Evolutionary conservation across 2,329 filamentous ascomycete genomes (phyloP).

Genomic region (Alternaria burnsii): DNA sequence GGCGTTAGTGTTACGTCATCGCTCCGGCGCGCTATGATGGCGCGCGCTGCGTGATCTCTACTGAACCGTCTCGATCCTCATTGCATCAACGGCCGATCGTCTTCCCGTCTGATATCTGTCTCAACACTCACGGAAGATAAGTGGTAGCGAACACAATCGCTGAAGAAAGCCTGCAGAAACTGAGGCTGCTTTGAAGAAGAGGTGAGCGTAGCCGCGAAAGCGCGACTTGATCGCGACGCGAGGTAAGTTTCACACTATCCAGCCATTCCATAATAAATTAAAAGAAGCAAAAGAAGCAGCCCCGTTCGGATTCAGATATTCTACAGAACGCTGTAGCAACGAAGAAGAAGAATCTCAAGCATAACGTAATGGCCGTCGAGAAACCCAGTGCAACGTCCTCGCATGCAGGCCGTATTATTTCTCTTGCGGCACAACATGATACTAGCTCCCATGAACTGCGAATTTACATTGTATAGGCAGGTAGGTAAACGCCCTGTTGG

Average conservation of each 20-base stretch:
- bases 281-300: too few relatives aligned
- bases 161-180: neutral
- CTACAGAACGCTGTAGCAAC: neutral
- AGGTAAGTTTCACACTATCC: neutral
- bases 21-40: neutral
- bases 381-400: too few relatives aligned
- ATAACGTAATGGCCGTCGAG: neutral
- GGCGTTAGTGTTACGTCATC: slow-evolving; percentile 9
- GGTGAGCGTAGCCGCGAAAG: neutral
- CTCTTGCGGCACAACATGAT: neutral
- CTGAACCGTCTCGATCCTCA: neutral
- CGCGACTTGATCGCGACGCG: neutral
- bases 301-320: neutral
- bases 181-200: neutral
- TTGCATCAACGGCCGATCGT: neutral
- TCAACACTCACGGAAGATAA: neutral
- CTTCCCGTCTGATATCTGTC: neutral
- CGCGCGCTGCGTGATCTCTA: neutral
- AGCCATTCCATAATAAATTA: neutral
- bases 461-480: neutral
- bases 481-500: neutral
- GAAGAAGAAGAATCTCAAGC: neutral
- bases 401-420: neutral
- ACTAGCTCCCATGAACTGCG: neutral
- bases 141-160: too few relatives aligned